Evolutionary conservation across 805 yeast genomes (phyloP).

Genomic region (Lachancea lanzarotensis): DNA sequence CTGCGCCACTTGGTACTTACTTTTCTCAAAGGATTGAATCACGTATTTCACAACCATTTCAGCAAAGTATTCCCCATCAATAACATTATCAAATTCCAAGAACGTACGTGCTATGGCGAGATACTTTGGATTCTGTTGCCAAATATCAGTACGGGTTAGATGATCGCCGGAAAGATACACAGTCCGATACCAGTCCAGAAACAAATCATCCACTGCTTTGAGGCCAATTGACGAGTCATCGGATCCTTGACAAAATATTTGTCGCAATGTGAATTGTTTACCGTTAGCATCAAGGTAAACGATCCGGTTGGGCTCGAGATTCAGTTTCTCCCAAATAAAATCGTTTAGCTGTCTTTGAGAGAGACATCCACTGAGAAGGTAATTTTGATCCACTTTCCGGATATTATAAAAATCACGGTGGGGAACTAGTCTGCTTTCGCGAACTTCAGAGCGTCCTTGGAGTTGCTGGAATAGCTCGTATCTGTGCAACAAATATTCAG

Average conservation of each 20-base stretch:
- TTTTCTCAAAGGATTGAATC: slow-evolving; percentile 31
- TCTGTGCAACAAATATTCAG: slow-evolving; percentile 30
- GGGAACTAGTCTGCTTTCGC: slow-evolving; percentile 35
- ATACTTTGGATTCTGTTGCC: slow-evolving; percentile 23
- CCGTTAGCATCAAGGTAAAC: slow-evolving; percentile 27
- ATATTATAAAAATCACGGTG: slow-evolving; percentile 77
- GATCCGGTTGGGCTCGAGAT: slow-evolving; percentile 32
- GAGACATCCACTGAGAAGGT: slow-evolving; percentile 25
- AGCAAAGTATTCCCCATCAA: slow-evolving; percentile 36
- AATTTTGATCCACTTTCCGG: slow-evolving; percentile 70
- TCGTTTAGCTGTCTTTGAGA: slow-evolving; percentile 30
- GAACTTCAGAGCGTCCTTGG: slow-evolving; percentile 32
- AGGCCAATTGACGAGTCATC: slow-evolving; percentile 22
- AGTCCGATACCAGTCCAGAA: slow-evolving; percentile 21
- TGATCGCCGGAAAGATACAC: slow-evolving; percentile 23
- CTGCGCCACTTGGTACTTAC: slow-evolving; percentile 36
- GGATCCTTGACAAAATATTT: slow-evolving; percentile 18
- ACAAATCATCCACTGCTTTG: slow-evolving; percentile 29
- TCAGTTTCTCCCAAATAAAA: slow-evolving; percentile 34
- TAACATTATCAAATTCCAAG: slow-evolving; percentile 32
- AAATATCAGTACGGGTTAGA: slow-evolving; percentile 16
- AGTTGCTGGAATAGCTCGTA: slow-evolving; percentile 33
- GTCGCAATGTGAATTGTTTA: slow-evolving; percentile 19
- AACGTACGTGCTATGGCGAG: slow-evolving; percentile 32
- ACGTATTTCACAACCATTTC: slow-evolving; percentile 30